Percentiles rank a stretch among this genome's conserved stretches.
Conservation (phyloP, 768 basidiomycete genomes). For the Leccinum boreale region DNA sequence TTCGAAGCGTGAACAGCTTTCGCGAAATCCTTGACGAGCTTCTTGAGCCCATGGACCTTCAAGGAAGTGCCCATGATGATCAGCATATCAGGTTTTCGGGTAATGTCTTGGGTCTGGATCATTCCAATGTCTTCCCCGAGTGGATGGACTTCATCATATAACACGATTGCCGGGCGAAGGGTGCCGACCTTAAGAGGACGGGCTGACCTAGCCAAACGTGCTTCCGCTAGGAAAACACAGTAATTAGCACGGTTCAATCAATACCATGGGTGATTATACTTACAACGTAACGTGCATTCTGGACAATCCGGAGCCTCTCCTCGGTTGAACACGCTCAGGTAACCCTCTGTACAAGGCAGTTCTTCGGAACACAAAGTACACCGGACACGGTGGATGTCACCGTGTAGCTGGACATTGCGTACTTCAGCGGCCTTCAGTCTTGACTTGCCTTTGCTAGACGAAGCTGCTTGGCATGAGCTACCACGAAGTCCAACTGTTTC, state of each 20-base stretch:
- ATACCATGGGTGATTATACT: slow-evolving; percentile 33
- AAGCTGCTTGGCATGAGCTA: slow-evolving; percentile 51
- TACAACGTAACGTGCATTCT: slow-evolving; percentile 79
- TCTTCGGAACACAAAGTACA: slow-evolving; percentile 83
- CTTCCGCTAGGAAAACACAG: slow-evolving; percentile 50
- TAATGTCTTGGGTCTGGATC: slow-evolving; percentile 74
- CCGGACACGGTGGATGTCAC: slow-evolving; percentile 88
- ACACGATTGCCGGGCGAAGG: slow-evolving; percentile 90
- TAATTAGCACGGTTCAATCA: neutral
- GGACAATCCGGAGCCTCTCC: slow-evolving; percentile 84
- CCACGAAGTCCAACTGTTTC: slow-evolving; percentile 72
- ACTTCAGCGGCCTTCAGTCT: slow-evolving; percentile 70
- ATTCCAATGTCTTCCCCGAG: slow-evolving; percentile 87
- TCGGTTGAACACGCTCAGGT: slow-evolving; percentile 59
- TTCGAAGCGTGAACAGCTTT: slow-evolving; percentile 65
- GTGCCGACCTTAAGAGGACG: slow-evolving; percentile 75
- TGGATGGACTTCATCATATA: slow-evolving; percentile 94
- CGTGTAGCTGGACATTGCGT: slow-evolving; percentile 90
- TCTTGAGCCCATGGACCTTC: slow-evolving; percentile 93
- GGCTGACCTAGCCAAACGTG: slow-evolving; percentile 78
- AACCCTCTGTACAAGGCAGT: slow-evolving; percentile 62
- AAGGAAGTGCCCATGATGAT: slow-evolving; percentile 97
- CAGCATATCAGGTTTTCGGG: slow-evolving; percentile 82
- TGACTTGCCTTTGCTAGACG: slow-evolving; percentile 61
- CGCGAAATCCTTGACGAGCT: slow-evolving; percentile 92